Evolutionary conservation across 306 rosid species (phyloP).

Genomic region (Dryas alaskensis): DNA sequence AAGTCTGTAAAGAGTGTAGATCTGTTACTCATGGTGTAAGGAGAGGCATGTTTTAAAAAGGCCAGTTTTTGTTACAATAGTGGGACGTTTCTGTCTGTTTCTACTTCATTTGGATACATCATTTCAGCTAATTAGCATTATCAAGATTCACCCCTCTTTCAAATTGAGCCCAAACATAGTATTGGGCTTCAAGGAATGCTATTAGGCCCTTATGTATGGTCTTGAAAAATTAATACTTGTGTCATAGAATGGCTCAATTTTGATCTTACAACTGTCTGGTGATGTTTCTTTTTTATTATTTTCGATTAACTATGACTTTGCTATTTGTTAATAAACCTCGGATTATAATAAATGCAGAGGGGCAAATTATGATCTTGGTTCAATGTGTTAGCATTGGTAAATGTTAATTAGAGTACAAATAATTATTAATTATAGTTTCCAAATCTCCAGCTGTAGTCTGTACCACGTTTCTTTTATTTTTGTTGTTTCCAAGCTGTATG

Average conservation of each 20-base stretch:
- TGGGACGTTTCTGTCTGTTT: too few species aligned
- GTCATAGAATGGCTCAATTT: not conserved
- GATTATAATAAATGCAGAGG: not conserved
- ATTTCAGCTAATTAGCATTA: not conserved
- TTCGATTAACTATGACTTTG: not conserved
- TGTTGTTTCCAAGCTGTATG: conserved; percentile 30
- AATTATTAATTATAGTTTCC: conserved; percentile 18
- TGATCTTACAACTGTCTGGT: not conserved
- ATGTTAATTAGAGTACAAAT: conserved; percentile 27
- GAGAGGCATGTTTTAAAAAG: too few species aligned
- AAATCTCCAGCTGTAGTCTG: conserved; percentile 46
- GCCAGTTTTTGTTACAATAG: too few species aligned
- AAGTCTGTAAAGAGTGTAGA: too few species aligned
- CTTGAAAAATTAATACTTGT: not conserved
- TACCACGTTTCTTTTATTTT: conserved; percentile 18
- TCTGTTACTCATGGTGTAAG: too few species aligned
- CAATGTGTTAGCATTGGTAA: conserved; percentile 3
- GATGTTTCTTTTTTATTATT: not conserved
- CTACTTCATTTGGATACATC: too few species aligned
- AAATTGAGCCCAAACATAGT: not conserved
- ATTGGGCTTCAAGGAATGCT: not conserved
- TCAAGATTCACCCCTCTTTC: too few species aligned
- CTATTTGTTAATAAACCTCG: not conserved
- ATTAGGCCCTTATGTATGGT: too few species aligned
- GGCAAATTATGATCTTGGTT: conserved; percentile 29